Evolutionary conservation across 768 basidiomycete genomes (phyloP).

Genomic region (Hygrocybe coccinea): DNA sequence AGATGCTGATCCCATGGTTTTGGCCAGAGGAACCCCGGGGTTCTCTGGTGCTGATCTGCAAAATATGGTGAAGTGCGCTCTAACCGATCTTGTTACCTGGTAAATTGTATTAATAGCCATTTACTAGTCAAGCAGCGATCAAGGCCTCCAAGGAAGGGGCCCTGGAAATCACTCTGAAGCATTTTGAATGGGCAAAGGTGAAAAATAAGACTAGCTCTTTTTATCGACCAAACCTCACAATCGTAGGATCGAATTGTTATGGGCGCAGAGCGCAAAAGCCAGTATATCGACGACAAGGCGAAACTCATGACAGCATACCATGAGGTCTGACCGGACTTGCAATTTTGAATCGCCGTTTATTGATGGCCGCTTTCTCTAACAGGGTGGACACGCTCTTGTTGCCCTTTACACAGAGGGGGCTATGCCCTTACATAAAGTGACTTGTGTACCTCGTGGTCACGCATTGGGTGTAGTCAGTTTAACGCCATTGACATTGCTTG

Average conservation of each 20-base stretch:
- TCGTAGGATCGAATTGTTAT: conserved; percentile 85
- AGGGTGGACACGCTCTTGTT: conserved; percentile 92
- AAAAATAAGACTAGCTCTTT: background rate
- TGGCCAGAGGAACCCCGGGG: conserved; percentile 92
- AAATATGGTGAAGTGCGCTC: conserved; percentile 87
- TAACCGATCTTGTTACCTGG: background rate
- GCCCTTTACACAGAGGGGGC: conserved; percentile 93
- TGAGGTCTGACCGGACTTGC: conserved; percentile 49
- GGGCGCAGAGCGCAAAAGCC: conserved; percentile 92
- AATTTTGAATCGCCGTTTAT: conserved; percentile 8
- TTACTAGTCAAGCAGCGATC: conserved; percentile 76
- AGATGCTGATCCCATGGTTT: conserved; percentile 80
- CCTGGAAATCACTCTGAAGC: conserved; percentile 63
- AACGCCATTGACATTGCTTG: background rate
- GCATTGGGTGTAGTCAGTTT: conserved; percentile 77
- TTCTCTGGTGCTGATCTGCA: conserved; percentile 97
- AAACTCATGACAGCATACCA: conserved; percentile 94
- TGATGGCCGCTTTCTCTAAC: conserved; percentile 10
- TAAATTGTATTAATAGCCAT: conserved; percentile 8
- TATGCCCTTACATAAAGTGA: conserved; percentile 96
- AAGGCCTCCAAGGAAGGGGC: conserved; percentile 86
- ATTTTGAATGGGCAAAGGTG: conserved; percentile 99
- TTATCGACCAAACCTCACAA: background rate
- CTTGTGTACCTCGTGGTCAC: conserved; percentile 93
- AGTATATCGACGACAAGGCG: conserved; percentile 80